Evolutionary conservation across 306 rosid species (phyloP).

Genomic region (Sindora glabra): DNA sequence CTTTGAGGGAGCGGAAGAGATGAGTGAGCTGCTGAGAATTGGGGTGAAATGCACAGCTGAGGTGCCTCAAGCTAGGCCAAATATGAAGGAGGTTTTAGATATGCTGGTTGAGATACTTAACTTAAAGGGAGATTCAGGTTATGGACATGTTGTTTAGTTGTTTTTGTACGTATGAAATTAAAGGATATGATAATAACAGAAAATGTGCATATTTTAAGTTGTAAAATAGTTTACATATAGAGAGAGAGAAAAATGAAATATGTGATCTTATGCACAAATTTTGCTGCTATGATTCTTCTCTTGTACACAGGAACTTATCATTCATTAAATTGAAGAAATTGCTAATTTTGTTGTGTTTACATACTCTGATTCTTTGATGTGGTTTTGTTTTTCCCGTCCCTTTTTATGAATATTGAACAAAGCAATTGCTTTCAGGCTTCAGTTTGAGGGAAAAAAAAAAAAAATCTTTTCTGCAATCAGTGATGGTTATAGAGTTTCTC

Average conservation of each 20-base stretch:
- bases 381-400: background rate
- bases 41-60: conserved; percentile 79
- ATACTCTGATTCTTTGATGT: background rate
- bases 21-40: conserved; percentile 59
- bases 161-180: conserved; percentile 10
- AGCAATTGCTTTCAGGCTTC: too few relatives aligned
- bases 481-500: too few relatives aligned
- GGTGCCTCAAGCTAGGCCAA: conserved; percentile 64
- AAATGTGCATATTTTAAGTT: conserved; percentile 17
- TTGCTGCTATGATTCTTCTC: conserved; percentile 22
- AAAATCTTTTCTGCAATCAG: too few relatives aligned
- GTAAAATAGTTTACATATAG: conserved; percentile 16
- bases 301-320: conserved; percentile 37
- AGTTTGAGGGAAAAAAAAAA: too few relatives aligned
- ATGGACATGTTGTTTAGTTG: conserved; percentile 23
- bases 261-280: conserved; percentile 10
- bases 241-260: too few relatives aligned
- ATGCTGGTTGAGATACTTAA: conserved; percentile 42
- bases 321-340: conserved; percentile 19
- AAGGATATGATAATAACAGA: background rate
- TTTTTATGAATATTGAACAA: too few relatives aligned
- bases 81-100: conserved; percentile 87
- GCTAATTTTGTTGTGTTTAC: conserved; percentile 18
- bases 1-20: conserved; percentile 70
- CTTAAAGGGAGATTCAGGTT: conserved; percentile 29